Conservation (phyloP, 73 alveolate species). For the Tetrahymena elliotti region DNA sequence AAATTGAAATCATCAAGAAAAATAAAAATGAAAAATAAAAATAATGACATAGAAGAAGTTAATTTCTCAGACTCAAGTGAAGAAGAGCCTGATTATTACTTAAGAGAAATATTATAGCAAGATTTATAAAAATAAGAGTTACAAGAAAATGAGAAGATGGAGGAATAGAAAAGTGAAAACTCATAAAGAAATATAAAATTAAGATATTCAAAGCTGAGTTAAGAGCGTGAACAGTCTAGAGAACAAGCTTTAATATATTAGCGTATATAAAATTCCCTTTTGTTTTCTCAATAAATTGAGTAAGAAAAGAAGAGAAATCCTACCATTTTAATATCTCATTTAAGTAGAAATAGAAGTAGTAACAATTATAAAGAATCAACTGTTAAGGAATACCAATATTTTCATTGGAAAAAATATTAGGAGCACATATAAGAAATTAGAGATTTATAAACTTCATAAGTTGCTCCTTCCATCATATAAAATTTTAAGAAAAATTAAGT, state of each 20-base stretch:
- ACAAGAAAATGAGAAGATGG: not conserved
- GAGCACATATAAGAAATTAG: not conserved
- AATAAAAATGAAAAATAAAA: not conserved
- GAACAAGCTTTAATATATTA: not conserved
- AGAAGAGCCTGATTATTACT: not conserved
- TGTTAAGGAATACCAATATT: not conserved
- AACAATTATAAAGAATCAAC: not conserved
- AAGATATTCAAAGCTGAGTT: not conserved
- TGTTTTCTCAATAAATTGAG: not conserved
- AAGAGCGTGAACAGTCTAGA: not conserved
- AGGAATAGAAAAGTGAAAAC: not conserved
- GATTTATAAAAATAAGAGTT: not conserved
- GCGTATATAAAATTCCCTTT: not conserved
- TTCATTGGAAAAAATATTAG: not conserved
- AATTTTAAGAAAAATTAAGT: not conserved
- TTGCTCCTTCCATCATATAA: not conserved
- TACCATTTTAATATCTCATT: not conserved
- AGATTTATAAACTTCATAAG: not conserved
- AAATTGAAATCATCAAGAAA: not conserved
- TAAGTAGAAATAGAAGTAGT: not conserved
- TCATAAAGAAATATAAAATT: not conserved
- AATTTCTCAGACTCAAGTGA: not conserved
- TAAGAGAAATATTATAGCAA: not conserved
- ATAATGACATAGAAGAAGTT: not conserved
- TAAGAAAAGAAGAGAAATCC: not conserved